Evolutionary conservation across 805 yeast genomes (phyloP), one percentile per base, ranked within the genome.

Genomic region (Candida suzukii): DNA sequence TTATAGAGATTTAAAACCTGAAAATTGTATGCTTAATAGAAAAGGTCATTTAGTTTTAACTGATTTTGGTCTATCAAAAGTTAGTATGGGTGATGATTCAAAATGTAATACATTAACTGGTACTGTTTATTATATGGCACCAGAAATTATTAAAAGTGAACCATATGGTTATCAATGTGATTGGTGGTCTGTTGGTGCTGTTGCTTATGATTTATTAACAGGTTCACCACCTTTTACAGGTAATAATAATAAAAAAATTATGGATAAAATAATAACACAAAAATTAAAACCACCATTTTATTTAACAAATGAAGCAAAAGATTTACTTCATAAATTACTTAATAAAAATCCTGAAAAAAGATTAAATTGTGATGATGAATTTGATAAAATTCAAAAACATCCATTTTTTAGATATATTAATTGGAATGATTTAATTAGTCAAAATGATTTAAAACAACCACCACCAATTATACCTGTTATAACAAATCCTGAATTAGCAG

Each of bases 201-300:
- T 88, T 7, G 65, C 81, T 38, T 84, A 66, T 52, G 95, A 88
- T 57, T 72, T 88, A 73, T 66, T 88, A 39, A 81, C 90, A 0
- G 96, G 96, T 0, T 71, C 80, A 37, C 95, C 96, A 0, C 96
- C 96, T 1, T 87, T 85, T 60, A 83, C 93, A 0, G 96, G 96
- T 3, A 80, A 74, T 41, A 84, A 83, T 52, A 82, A 83, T 53
- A 81, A 83, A 56, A 74, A 73, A 35, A 84, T 88, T 25, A 71
- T 83, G 64, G 86, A 83, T 46, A 88, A 86, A 57, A 81, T 88
- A 25, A 72, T 81, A 40, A 63, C 73, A 19, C 84, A 86, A 46
- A 80, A 80, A 47, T 64, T 81, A 29, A 75, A 71, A 41, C 66
- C 80, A 33, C 96, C 96, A 0, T 83, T 75, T 54, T 88, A 86